Conservation (phyloP, 768 basidiomycete species). For the Mycena rebaudengoi region DNA sequence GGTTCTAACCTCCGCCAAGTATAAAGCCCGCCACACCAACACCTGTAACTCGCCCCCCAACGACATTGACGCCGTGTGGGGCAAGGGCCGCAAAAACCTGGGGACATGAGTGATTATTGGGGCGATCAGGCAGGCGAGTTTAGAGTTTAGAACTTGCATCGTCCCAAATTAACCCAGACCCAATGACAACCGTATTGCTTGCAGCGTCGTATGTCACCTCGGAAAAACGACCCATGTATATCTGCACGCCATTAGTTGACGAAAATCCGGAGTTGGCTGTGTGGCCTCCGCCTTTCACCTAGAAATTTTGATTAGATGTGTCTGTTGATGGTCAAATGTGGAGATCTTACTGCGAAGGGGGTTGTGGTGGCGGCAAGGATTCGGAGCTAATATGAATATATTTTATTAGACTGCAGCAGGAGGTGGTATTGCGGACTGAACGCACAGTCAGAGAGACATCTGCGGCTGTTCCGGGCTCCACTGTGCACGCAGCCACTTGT, state of each 20-base stretch:
- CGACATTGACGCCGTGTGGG: slow-evolving; percentile 59
- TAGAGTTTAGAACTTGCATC: slow-evolving; percentile 46
- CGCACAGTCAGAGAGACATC: slow-evolving; percentile 62
- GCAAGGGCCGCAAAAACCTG: slow-evolving; percentile 56
- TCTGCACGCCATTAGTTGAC: slow-evolving; percentile 67
- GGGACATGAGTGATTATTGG: not conserved
- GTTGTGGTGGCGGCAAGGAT: slow-evolving; percentile 54
- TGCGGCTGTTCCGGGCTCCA: slow-evolving; percentile 62
- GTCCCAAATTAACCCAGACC: slow-evolving; percentile 69
- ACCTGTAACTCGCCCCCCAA: slow-evolving; percentile 66
- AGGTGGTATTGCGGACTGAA: not conserved
- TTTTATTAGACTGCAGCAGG: not conserved
- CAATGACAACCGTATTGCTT: slow-evolving; percentile 50
- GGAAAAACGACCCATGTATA: slow-evolving; percentile 60
- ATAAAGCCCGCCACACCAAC: slow-evolving; percentile 68
- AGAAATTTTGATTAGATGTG: not conserved
- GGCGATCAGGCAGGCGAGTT: not conserved
- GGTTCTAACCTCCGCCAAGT: slow-evolving; percentile 62
- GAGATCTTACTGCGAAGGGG: slow-evolving; percentile 60
- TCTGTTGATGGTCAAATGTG: not conserved
- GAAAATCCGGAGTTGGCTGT: slow-evolving; percentile 63
- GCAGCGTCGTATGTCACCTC: slow-evolving; percentile 50
- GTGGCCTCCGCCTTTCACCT: slow-evolving; percentile 76
- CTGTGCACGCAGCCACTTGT: slow-evolving; percentile 57
- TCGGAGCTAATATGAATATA: slow-evolving; percentile 45